Evolutionary conservation across 495 filamentous ascomycete genomes (phyloP).

Genomic region (Haplographium delicatum): DNA sequence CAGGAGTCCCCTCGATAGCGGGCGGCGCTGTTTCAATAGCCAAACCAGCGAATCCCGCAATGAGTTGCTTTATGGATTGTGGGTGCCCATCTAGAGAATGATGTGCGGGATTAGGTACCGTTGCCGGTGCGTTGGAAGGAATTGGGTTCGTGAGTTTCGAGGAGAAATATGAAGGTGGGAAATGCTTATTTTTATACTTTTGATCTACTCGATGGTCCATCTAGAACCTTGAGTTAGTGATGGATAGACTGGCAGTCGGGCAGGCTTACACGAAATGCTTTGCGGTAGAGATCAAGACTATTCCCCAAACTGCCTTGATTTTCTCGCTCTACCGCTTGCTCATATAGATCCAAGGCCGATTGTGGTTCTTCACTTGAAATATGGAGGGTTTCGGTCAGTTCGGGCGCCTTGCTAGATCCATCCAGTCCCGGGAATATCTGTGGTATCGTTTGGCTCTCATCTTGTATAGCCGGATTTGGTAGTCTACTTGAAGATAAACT

Average conservation of each 20-base stretch:
- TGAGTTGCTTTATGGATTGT: constrained; percentile 58
- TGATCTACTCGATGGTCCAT: constrained; percentile 81
- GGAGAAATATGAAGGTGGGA: constrained; percentile 47
- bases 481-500: constrained; percentile 7
- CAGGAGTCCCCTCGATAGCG: constrained; percentile 55
- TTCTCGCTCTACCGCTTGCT: constrained; percentile 86
- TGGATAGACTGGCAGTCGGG: neutral
- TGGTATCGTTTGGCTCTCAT: constrained; percentile 34
- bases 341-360: constrained; percentile 89
- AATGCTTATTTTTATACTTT: constrained; percentile 86
- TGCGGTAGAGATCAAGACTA: constrained; percentile 81
- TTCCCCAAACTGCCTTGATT: constrained; percentile 79
- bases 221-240: constrained; percentile 36
- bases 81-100: constrained; percentile 52
- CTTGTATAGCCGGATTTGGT: constrained; percentile 12
- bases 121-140: constrained; percentile 46
- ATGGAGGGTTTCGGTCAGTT: constrained; percentile 12
- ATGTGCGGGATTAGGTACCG: constrained; percentile 50
- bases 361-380: constrained; percentile 46
- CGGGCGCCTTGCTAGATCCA: neutral
- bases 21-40: constrained; percentile 53
- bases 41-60: constrained; percentile 64
- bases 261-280: constrained; percentile 69
- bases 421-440: constrained; percentile 34
- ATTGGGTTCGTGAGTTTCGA: constrained; percentile 49